phyloP scores from a whole-genome alignment of 2,329 filamentous ascomycete genomes.

The Pseudonectria foliicola region DNA sequence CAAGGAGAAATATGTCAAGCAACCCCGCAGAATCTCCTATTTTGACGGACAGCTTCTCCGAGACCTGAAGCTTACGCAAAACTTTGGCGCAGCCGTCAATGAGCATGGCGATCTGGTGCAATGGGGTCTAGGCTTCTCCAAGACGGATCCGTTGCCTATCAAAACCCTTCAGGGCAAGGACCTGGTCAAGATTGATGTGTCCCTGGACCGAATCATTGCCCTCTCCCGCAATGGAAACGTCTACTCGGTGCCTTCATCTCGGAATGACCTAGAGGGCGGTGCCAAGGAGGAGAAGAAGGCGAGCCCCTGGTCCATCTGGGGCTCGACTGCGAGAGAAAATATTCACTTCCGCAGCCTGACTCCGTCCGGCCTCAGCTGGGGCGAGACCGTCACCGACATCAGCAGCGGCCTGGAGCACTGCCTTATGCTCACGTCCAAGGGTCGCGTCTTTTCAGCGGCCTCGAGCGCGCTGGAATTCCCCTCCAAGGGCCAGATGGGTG shows the following conservation, averaged over 20 bases:
- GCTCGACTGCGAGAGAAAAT: conserved; percentile 22
- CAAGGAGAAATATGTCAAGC: conserved; percentile 69
- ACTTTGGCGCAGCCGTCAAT: conserved; percentile 78
- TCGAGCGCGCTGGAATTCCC: conserved; percentile 74
- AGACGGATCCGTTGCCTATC: conserved; percentile 54
- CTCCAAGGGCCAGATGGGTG: conserved; percentile 75
- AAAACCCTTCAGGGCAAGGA: conserved; percentile 76
- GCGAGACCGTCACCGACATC: conserved; percentile 68
- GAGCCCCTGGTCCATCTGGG: conserved; percentile 68
- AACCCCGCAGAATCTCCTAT: conserved; percentile 67
- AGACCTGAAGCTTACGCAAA: conserved; percentile 77
- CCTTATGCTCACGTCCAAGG: conserved; percentile 74
- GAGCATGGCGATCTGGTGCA: conserved; percentile 86
- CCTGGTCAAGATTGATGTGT: conserved; percentile 67
- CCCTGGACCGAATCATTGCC: conserved; percentile 75
- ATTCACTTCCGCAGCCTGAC: conserved; percentile 69
- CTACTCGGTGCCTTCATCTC: conserved; percentile 76
- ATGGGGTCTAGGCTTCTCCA: conserved; percentile 77
- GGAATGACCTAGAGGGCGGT: conserved; percentile 60
- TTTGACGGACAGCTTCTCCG: conserved; percentile 81
- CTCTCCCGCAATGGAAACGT: conserved; percentile 68
- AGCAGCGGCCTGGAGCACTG: conserved; percentile 78
- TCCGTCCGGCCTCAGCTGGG: conserved; percentile 55
- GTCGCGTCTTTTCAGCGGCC: conserved; percentile 83
- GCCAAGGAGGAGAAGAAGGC: conserved; percentile 51